Percentiles rank a stretch among this genome's conserved stretches.
phyloP scores from a whole-genome alignment of 495 filamentous ascomycete species.

The Aspergillus conjunctus region DNA sequence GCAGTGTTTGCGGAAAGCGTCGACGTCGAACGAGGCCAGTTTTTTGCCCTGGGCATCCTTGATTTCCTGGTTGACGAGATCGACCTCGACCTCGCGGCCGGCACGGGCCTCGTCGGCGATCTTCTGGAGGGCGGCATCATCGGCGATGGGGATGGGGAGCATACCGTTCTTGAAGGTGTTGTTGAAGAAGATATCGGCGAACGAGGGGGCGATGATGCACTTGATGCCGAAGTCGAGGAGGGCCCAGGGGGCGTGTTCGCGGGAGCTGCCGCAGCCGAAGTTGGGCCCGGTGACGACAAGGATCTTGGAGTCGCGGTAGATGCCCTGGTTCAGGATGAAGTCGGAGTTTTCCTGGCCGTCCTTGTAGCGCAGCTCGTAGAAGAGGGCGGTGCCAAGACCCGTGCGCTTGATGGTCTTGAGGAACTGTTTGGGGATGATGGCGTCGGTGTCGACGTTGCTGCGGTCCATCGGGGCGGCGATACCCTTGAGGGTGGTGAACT shows the following conservation, averaged over 20 bases:
- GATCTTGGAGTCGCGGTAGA: slow-evolving; percentile 84
- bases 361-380: slow-evolving; percentile 79
- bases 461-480: slow-evolving; percentile 86
- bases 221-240: slow-evolving; percentile 95
- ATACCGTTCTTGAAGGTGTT: slow-evolving; percentile 99
- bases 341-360: slow-evolving; percentile 74
- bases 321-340: slow-evolving; percentile 89
- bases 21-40: slow-evolving; percentile 80
- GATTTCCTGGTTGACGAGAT: slow-evolving; percentile 83
- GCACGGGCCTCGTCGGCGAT: slow-evolving; percentile 81
- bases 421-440: slow-evolving; percentile 99
- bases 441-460: slow-evolving; percentile 93
- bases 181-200: slow-evolving; percentile 99
- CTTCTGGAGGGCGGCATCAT: slow-evolving; percentile 63
- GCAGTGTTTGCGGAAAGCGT: slow-evolving; percentile 91
- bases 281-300: slow-evolving; percentile 91
- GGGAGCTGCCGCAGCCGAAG: slow-evolving; percentile 91
- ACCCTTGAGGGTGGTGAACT: slow-evolving; percentile 80
- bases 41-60: slow-evolving; percentile 71
- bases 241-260: slow-evolving; percentile 98
- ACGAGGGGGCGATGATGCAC: slow-evolving; percentile 88
- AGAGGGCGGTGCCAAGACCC: slow-evolving; percentile 84
- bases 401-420: slow-evolving; percentile 99
- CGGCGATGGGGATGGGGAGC: slow-evolving; percentile 79
- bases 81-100: slow-evolving; percentile 86